Conservation (phyloP, 306 rosid genomes). For the Dryas drummondii region DNA sequence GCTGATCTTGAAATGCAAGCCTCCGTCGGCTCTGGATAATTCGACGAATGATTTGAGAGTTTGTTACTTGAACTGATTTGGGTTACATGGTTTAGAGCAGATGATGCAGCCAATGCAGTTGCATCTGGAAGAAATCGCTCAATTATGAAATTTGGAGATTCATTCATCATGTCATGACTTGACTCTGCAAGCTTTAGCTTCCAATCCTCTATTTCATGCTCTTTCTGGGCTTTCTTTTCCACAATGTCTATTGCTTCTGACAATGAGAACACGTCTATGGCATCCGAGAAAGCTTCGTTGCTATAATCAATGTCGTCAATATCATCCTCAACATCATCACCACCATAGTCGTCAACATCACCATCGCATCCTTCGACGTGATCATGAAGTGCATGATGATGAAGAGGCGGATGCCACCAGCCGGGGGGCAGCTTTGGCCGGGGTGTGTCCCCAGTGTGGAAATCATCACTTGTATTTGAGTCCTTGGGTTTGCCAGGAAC, state of each 20-base stretch:
- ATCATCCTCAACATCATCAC: slow-evolving; percentile 7
- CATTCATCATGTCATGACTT: slow-evolving; percentile 28
- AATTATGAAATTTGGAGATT: slow-evolving; percentile 67
- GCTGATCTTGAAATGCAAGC: slow-evolving; percentile 22
- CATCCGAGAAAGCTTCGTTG: slow-evolving; percentile 44
- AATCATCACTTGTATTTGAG: not conserved
- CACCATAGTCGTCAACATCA: slow-evolving; percentile 22
- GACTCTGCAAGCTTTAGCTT: slow-evolving; percentile 52
- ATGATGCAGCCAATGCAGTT: slow-evolving; percentile 68
- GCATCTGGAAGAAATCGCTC: slow-evolving; percentile 89
- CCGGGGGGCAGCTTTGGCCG: slow-evolving; percentile 60
- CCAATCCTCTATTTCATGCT: slow-evolving; percentile 24
- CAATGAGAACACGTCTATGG: slow-evolving; percentile 62
- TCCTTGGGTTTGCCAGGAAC: slow-evolving; percentile 72
- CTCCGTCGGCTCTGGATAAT: slow-evolving; percentile 32
- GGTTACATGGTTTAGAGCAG: slow-evolving; percentile 29
- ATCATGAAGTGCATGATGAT: slow-evolving; percentile 3
- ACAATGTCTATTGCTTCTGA: slow-evolving; percentile 88
- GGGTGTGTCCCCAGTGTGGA: slow-evolving; percentile 33
- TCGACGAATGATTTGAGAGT: not conserved
- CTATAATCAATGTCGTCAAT: slow-evolving; percentile 1
- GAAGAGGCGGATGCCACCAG: slow-evolving; percentile 37
- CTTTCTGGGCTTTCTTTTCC: slow-evolving; percentile 40
- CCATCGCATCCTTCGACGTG: slow-evolving; percentile 23
- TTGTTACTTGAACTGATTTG: slow-evolving; percentile 5